These are phyloP conservation scores for Harringtonia lauricola DNA, from an alignment of 2,329 filamentous ascomycete genomes.

Conservation along the genomic window DNA sequence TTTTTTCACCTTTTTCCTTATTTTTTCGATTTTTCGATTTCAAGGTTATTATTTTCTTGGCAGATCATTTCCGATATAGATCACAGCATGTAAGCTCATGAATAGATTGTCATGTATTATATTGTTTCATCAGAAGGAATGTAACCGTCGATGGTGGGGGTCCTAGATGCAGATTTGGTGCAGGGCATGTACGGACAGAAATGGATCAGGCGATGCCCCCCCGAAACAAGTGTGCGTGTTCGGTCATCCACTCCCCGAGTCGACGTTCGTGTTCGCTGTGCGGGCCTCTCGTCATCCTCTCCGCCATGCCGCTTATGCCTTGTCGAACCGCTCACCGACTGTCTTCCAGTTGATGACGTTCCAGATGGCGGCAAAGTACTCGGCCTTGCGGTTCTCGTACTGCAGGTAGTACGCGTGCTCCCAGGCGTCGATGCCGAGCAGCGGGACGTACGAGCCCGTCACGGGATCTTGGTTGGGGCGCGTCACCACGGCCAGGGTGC, in stretches of 20 bases:
- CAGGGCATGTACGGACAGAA: no score
- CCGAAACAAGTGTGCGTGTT: no score
- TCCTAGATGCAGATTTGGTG: neutral
- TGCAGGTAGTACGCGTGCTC: slow-evolving; percentile 94
- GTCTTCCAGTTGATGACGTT: slow-evolving; percentile 94
- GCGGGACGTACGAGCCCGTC: slow-evolving; percentile 67
- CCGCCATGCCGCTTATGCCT: slow-evolving; percentile 7
- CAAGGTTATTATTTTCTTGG: no score
- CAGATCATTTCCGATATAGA: no score
- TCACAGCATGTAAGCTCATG: no score
- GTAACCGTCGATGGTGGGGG: neutral
- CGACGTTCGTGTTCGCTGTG: no score
- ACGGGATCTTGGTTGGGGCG: slow-evolving; percentile 86
- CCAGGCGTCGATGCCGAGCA: slow-evolving; percentile 89
- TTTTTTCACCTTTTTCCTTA: neutral
- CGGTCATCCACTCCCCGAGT: no score
- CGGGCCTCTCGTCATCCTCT: neutral
- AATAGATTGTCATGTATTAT: no score
- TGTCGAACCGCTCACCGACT: slow-evolving; percentile 60
- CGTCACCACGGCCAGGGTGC: slow-evolving; percentile 53
- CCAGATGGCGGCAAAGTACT: slow-evolving; percentile 92
- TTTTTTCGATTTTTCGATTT: no score
- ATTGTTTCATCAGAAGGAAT: no score
- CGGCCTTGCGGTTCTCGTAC: slow-evolving; percentile 94
- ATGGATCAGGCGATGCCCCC: no score